These are phyloP conservation scores for Dimocarpus longan DNA, from an alignment of 345 rosid species.

Conservation along the genomic window DNA sequence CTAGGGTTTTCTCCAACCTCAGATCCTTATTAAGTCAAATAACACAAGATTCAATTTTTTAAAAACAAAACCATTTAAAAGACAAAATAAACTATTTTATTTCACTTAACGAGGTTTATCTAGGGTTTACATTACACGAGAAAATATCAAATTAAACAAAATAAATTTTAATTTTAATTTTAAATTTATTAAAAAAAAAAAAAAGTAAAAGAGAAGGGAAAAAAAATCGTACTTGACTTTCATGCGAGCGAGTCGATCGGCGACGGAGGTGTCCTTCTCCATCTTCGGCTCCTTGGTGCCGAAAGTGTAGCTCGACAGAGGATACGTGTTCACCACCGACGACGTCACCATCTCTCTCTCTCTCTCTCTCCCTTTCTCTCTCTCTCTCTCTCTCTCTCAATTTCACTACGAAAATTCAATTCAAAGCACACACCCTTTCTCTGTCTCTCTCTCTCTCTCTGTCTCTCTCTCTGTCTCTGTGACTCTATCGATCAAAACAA, in stretches of 20 bases:
- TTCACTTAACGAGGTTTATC: slow-evolving; percentile 27
- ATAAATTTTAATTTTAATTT: background rate
- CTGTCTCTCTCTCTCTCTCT: background rate
- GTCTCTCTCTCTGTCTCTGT: background rate
- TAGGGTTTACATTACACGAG: slow-evolving; percentile 41
- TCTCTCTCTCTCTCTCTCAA: background rate
- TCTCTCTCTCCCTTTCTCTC: background rate
- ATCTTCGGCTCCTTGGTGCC: slow-evolving; percentile 97
- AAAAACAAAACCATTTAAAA: too few relatives aligned
- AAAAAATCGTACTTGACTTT: slow-evolving; percentile 73
- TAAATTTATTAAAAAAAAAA: background rate
- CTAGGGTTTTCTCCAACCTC: slow-evolving; percentile 22
- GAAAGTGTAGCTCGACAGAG: slow-evolving; percentile 90
- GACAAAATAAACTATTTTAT: too few relatives aligned
- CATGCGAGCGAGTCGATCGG: slow-evolving; percentile 98
- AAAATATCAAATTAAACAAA: background rate
- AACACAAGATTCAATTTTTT: background rate
- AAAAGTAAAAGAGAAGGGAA: background rate
- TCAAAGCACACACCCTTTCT: too few relatives aligned
- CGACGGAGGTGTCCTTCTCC: slow-evolving; percentile 94
- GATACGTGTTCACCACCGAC: slow-evolving; percentile 85
- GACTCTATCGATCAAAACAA: background rate
- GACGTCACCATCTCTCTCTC: slow-evolving; percentile 62
- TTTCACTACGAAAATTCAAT: background rate
- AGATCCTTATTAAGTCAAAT: background rate